Evolutionary conservation across 345 rosid species (phyloP), one percentile per base, ranked within the genome.

Genomic region (Eucalyptus victrix): DNA sequence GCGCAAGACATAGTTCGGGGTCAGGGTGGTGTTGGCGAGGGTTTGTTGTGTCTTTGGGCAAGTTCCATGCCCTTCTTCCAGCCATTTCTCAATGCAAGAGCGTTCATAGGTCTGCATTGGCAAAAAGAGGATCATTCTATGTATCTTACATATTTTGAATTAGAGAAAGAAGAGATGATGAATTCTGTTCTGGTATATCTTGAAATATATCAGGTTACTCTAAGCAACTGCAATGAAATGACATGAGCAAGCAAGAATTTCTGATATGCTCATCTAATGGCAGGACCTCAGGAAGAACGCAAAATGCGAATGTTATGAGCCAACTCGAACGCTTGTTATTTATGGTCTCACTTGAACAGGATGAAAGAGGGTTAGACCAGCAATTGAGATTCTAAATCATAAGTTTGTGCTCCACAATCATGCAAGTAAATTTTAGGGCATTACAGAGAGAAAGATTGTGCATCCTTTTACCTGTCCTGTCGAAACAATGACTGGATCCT

Each of bases 401-500:
- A 72, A 76, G 42, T 40, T 40, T 40, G 12, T 21, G 83, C 47
- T 40, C 47, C 30, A 4, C 47, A 40, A 21, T 21, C 45, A 37
- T 37, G 28, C 28, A 19, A 72, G 47, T 40, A 42, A 76, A 76
- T 76, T 40, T 76, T 8, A 21, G 83, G 47, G 47, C 83, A 40
- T 37, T 13, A 40, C 1, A 37, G 69, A 87, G 28, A 26, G 67
- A 58, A 54, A 87, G 49, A 37, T 34, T 26, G 8, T 23, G 88
- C 67, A 34, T 34, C 49, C 44, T 34, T 30, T 49, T 96, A 98
- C 99, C 98, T 98, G 99, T 88, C 99, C 99, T 86, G 98, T 96
- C 37, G 99, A 96, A 90, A 98, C 99, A 93, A 98, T 98, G 89
- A 97, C 98, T 47, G 99, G 99, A 94, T 98, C 99, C 91, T 94